phyloP scores from a whole-genome alignment of 805 yeast genomes.

The Cyberlindnera nakhonratchasimensis region DNA sequence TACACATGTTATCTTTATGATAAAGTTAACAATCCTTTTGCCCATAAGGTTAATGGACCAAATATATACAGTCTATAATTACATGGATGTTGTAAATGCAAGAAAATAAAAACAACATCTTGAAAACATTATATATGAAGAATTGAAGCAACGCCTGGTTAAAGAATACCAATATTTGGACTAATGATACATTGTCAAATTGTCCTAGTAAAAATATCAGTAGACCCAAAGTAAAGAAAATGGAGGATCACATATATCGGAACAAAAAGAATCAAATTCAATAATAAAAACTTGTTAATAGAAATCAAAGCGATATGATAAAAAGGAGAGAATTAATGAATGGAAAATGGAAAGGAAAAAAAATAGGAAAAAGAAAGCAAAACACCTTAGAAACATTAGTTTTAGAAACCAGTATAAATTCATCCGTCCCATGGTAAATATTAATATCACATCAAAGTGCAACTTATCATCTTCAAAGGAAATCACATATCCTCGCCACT shows the following conservation, averaged over 20 bases:
- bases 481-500: background rate
- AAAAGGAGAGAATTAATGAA: background rate
- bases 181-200: too few species aligned
- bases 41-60: too few species aligned
- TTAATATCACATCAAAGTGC: too few species aligned
- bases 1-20: too few species aligned
- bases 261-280: background rate
- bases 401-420: background rate
- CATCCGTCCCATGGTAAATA: too few species aligned
- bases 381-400: background rate
- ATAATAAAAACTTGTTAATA: background rate
- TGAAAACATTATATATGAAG: background rate
- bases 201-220: too few species aligned
- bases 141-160: background rate
- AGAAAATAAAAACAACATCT: background rate
- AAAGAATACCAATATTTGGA: background rate
- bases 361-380: background rate
- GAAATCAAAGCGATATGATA: background rate
- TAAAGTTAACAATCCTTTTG: too few species aligned
- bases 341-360: background rate
- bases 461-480: too few species aligned
- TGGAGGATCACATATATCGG: background rate
- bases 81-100: background rate
- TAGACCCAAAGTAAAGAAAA: too few species aligned
- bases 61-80: background rate